Evolutionary conservation across 768 basidiomycete species (phyloP).

Genomic region (Termitomyces sp.): DNA sequence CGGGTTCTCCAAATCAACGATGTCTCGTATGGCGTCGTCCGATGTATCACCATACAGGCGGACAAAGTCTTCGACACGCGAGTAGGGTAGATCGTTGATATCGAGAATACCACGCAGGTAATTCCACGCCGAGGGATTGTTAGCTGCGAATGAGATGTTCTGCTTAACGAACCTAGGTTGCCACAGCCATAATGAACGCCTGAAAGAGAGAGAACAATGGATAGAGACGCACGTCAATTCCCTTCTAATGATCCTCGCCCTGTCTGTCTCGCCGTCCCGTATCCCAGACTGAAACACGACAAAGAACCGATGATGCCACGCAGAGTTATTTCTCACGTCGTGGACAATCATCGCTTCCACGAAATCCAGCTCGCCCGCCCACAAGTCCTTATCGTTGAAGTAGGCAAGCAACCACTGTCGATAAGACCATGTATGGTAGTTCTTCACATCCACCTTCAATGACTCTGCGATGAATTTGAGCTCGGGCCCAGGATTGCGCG

Average conservation of each 20-base stretch:
- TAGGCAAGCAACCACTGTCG: too few species aligned
- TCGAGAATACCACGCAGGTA: constrained; percentile 95
- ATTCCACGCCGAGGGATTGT: constrained; percentile 96
- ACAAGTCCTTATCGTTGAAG: constrained; percentile 63
- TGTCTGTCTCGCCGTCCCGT: constrained; percentile 52
- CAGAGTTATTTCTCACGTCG: too few species aligned
- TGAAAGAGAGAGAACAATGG: constrained; percentile 37
- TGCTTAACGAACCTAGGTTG: constrained; percentile 67
- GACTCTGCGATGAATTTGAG: too few species aligned
- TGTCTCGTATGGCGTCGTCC: too few species aligned
- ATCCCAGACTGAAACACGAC: constrained; percentile 70
- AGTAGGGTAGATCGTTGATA: too few species aligned
- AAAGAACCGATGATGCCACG: too few species aligned
- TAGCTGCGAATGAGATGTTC: constrained; percentile 81
- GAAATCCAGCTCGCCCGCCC: constrained; percentile 68
- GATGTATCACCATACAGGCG: too few species aligned
- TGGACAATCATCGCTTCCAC: too few species aligned
- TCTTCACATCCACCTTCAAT: constrained; percentile 80
- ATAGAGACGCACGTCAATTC: too few species aligned
- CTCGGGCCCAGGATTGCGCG: constrained; percentile 55
- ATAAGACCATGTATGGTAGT: constrained; percentile 99
- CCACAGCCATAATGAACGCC: background rate
- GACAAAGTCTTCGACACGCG: too few species aligned
- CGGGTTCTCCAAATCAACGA: too few species aligned
- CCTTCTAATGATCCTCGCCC: constrained; percentile 51